Conservation (phyloP, 352 stramenopile species). For the Phytophthora citricola region DNA sequence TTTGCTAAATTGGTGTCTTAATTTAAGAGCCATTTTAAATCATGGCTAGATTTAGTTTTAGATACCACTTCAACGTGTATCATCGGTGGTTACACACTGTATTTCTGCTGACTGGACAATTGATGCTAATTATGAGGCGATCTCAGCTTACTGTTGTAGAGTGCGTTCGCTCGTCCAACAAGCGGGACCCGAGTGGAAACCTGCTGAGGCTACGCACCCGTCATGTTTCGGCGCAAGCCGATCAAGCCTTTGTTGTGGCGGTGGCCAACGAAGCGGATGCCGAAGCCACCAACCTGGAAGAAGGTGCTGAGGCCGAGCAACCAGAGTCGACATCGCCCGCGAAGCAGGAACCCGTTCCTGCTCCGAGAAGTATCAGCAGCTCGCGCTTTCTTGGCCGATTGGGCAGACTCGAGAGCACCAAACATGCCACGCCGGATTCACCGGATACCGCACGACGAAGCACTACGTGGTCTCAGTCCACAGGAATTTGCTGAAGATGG, state of each 20-base stretch:
- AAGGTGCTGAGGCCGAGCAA: conserved; percentile 3
- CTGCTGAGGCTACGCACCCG: neutral
- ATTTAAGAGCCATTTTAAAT: too few relatives aligned
- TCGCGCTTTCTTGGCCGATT: conserved; percentile 3
- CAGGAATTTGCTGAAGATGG: conserved; percentile 18
- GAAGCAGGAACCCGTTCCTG: neutral
- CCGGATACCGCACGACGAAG: conserved; percentile 9
- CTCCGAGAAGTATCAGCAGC: neutral
- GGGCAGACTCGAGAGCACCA: conserved; percentile 16
- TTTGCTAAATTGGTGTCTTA: too few relatives aligned
- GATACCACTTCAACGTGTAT: too few relatives aligned
- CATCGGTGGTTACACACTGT: conserved; percentile 5
- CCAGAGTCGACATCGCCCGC: too few relatives aligned
- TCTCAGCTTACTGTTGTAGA: too few relatives aligned
- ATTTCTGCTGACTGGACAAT: neutral
- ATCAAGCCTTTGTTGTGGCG: conserved; percentile 19
- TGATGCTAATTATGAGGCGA: conserved; percentile 1
- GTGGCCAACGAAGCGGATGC: conserved; percentile 16
- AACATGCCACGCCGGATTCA: conserved; percentile 1
- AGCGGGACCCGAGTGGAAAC: neutral
- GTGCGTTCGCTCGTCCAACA: too few relatives aligned
- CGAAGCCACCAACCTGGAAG: conserved; percentile 14
- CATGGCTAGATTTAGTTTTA: too few relatives aligned
- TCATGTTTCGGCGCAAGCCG: conserved; percentile 27
- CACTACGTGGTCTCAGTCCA: conserved; percentile 28